These are phyloP conservation scores for Penicillium sp. DNA, from an alignment of 2,329 filamentous ascomycete genomes.

Conservation along the genomic window DNA sequence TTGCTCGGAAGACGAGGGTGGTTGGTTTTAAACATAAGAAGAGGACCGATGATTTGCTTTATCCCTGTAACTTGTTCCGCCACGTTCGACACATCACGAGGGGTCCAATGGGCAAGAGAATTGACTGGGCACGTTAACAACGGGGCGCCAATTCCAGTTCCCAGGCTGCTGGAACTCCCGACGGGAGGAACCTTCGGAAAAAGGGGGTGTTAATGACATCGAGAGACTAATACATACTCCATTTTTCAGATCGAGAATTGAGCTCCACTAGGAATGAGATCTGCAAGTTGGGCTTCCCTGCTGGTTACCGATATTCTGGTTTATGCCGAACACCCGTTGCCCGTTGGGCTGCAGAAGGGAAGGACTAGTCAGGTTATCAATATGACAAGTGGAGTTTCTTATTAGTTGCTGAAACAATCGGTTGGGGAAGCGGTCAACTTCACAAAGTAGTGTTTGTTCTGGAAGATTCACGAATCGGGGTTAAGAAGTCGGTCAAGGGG, in stretches of 20 bases:
- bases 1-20: slow-evolving; percentile 11
- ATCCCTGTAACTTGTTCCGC: slow-evolving; percentile 25
- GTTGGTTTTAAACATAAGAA: slow-evolving; percentile 14
- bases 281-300: slow-evolving; percentile 5
- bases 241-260: slow-evolving; percentile 15
- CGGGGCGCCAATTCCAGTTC: slow-evolving; percentile 13
- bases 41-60: slow-evolving; percentile 4
- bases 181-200: slow-evolving; percentile 13
- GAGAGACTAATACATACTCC: slow-evolving; percentile 5
- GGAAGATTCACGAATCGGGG: slow-evolving; percentile 3
- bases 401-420: slow-evolving; percentile 14
- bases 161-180: slow-evolving; percentile 17
- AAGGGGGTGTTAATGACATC: slow-evolving; percentile 19
- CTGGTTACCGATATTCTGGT: slow-evolving; percentile 7
- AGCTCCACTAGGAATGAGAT: slow-evolving; percentile 24
- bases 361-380: slow-evolving; percentile 12
- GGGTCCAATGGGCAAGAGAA: slow-evolving; percentile 11
- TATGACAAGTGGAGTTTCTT: slow-evolving; percentile 8
- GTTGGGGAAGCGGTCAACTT: slow-evolving; percentile 23
- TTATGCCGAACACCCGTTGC: slow-evolving; percentile 19
- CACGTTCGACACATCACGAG: slow-evolving; percentile 35
- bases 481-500: not conserved
- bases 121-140: slow-evolving; percentile 17
- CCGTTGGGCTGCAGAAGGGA: slow-evolving; percentile 14
- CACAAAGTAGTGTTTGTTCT: slow-evolving; percentile 2